phyloP scores from a whole-genome alignment of 2,329 filamentous ascomycete genomes.

The Emericellopsis atlantica region DNA sequence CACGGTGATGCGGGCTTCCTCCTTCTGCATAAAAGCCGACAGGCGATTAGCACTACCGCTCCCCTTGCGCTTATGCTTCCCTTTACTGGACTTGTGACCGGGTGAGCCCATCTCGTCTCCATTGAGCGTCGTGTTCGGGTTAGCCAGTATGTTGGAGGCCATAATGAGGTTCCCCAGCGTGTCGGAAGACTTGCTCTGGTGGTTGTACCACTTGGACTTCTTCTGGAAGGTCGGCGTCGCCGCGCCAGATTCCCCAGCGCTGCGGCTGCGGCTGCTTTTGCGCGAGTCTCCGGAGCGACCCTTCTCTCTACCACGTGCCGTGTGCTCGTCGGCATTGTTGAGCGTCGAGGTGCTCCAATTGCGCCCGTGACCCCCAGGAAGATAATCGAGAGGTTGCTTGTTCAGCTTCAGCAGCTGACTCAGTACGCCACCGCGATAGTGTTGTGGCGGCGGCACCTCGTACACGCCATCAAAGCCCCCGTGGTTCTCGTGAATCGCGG shows the following conservation, averaged over 20 bases:
- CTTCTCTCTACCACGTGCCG: not conserved
- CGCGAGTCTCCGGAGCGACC: not conserved
- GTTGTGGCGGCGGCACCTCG: conserved; percentile 23
- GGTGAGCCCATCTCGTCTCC: not conserved
- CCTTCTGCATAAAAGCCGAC: conserved; percentile 24
- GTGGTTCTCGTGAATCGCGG: conserved; percentile 20
- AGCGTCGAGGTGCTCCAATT: not conserved
- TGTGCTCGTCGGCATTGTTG: not conserved
- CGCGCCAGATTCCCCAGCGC: conserved; percentile 18
- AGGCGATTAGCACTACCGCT: not conserved
- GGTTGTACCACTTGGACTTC: conserved; percentile 31
- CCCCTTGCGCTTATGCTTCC: conserved; percentile 7
- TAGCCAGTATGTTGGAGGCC: conserved; percentile 29
- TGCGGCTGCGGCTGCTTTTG: not conserved
- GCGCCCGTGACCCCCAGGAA: conserved; percentile 1
- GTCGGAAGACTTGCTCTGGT: conserved; percentile 29
- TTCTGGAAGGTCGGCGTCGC: conserved; percentile 29
- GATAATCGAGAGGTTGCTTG: conserved; percentile 12
- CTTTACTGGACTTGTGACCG: not conserved
- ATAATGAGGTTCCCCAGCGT: conserved; percentile 32
- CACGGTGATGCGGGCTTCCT: conserved; percentile 31
- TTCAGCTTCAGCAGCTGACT: conserved; percentile 33
- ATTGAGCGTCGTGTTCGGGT: conserved; percentile 15
- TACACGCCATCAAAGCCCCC: conserved; percentile 27
- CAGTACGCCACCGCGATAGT: conserved; percentile 31